Conservation (phyloP, 768 basidiomycete species). For the Suillus subalutaceus region DNA sequence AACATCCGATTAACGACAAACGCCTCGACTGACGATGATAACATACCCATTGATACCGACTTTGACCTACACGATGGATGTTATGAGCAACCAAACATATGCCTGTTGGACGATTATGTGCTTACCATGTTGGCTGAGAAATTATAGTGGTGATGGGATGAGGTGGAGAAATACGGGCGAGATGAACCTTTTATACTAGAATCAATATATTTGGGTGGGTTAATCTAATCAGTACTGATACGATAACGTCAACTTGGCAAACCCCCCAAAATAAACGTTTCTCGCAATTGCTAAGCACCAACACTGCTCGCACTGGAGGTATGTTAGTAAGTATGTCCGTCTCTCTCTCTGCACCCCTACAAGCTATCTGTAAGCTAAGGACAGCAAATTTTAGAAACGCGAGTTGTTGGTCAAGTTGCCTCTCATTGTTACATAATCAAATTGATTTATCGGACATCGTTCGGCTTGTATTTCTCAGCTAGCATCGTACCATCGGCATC, state of each 20-base stretch:
- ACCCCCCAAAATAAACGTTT: slow-evolving; percentile 4
- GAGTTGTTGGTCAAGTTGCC: background rate
- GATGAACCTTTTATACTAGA: slow-evolving; percentile 27
- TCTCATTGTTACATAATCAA: background rate
- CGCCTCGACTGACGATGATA: background rate
- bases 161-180: slow-evolving; percentile 13
- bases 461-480: slow-evolving; percentile 10
- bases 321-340: background rate
- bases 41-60: slow-evolving; percentile 96
- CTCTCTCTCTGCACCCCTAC: background rate
- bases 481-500: slow-evolving; percentile 8
- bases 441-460: slow-evolving; percentile 12
- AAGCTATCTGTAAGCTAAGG: background rate
- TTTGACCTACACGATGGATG: slow-evolving; percentile 55
- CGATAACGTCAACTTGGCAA: background rate
- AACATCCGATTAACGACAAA: slow-evolving; percentile 18
- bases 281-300: background rate
- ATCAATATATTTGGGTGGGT: slow-evolving; percentile 5
- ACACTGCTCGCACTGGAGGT: background rate
- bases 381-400: slow-evolving; percentile 12
- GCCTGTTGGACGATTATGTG: background rate
- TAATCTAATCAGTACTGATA: slow-evolving; percentile 7
- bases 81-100: slow-evolving; percentile 9
- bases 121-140: slow-evolving; percentile 29
- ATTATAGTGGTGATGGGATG: slow-evolving; percentile 14